These are phyloP conservation scores for Ramularia endophylla DNA, from an alignment of 2,329 filamentous ascomycete species.

Conservation along the genomic window DNA sequence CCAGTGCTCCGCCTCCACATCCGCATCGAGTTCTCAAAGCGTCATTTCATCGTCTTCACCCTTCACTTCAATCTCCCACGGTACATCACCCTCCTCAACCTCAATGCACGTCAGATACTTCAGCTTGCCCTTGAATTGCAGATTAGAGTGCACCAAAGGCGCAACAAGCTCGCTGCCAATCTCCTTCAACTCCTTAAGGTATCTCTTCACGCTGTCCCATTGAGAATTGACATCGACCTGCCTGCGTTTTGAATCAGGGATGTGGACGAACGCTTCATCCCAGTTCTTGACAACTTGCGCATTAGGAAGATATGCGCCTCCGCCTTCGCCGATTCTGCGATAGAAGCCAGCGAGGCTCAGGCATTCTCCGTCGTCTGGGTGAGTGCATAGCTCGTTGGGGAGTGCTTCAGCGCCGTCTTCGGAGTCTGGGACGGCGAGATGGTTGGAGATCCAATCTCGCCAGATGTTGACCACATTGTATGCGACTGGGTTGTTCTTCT, in stretches of 20 bases:
- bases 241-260: background rate
- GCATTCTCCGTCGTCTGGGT: slow-evolving; percentile 6
- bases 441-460: slow-evolving; percentile 25
- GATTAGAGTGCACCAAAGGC: slow-evolving; percentile 21
- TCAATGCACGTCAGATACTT: slow-evolving; percentile 33
- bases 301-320: slow-evolving; percentile 26
- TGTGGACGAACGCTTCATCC: slow-evolving; percentile 16
- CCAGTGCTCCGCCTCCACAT: too few species aligned
- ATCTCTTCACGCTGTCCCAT: too few species aligned
- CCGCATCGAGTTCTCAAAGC: background rate
- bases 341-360: slow-evolving; percentile 24
- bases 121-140: slow-evolving; percentile 22
- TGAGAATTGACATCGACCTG: slow-evolving; percentile 18
- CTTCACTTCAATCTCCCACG: slow-evolving; percentile 21
- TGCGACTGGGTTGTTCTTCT: slow-evolving; percentile 15
- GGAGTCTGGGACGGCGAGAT: slow-evolving; percentile 16
- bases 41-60: slow-evolving; percentile 3
- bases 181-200: slow-evolving; percentile 26
- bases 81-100: slow-evolving; percentile 25
- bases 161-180: slow-evolving; percentile 28
- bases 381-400: slow-evolving; percentile 9
- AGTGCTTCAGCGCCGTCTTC: background rate
- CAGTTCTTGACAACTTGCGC: slow-evolving; percentile 16
- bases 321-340: slow-evolving; percentile 25
- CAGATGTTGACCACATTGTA: slow-evolving; percentile 31